Conservation (phyloP, 495 filamentous ascomycete genomes). For the Neurospora sp. region DNA sequence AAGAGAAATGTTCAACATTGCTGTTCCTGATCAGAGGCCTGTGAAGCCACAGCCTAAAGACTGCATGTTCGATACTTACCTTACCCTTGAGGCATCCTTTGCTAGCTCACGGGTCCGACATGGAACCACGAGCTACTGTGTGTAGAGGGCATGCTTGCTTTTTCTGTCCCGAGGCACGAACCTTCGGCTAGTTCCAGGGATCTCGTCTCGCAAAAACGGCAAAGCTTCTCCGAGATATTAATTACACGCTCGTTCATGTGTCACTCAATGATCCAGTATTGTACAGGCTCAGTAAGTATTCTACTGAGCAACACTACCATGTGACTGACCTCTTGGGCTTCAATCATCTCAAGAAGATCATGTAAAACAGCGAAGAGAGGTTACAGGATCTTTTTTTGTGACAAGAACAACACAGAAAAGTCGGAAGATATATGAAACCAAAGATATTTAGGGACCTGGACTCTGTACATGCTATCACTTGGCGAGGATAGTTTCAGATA, state of each 20-base stretch:
- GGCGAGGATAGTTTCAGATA: neutral
- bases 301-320: neutral
- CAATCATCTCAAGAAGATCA: neutral
- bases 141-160: neutral
- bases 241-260: neutral
- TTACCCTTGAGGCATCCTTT: neutral
- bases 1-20: neutral
- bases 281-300: neutral
- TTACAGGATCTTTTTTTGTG: neutral
- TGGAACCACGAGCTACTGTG: neutral
- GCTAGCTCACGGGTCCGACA: neutral
- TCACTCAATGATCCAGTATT: neutral
- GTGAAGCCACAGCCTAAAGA: neutral
- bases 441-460: neutral
- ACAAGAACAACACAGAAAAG: neutral
- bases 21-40: neutral
- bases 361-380: neutral
- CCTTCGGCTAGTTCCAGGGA: neutral
- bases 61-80: neutral
- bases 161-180: neutral
- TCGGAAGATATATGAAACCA: neutral
- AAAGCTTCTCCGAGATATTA: neutral
- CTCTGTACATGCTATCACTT: neutral
- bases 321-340: neutral
- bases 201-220: neutral